phyloP scores from a whole-genome alignment of 1,284 basidiomycete genomes.

The Marasmius tenuissimus region DNA sequence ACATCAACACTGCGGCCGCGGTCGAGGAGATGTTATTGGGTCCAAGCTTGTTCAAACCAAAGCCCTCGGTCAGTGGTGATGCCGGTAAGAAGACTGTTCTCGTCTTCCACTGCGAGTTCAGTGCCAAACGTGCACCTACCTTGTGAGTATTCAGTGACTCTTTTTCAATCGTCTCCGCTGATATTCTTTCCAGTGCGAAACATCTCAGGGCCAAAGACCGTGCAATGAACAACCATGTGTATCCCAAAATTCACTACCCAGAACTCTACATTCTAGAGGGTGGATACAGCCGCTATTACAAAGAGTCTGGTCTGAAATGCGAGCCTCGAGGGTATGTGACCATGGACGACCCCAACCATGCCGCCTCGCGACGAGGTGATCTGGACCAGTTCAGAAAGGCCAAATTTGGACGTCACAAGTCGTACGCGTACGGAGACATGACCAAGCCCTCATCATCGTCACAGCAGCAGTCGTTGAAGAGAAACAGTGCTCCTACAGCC shows the following conservation, averaged over 20 bases:
- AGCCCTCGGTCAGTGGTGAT: conserved; percentile 82
- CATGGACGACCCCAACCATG: conserved; percentile 93
- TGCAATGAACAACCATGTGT: conserved; percentile 81
- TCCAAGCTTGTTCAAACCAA: conserved; percentile 56
- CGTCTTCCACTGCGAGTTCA: conserved; percentile 99
- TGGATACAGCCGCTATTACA: conserved; percentile 90
- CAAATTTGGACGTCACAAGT: conserved; percentile 84
- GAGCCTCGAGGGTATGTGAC: conserved; percentile 81
- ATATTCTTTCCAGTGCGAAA: conserved; percentile 66
- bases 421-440: conserved; percentile 83
- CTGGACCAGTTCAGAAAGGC: conserved; percentile 90
- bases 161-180: conserved; percentile 8
- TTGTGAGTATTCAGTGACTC: conserved; percentile 62
- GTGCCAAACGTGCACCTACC: conserved; percentile 91
- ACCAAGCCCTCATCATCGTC: conserved; percentile 34
- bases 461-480: conserved; percentile 48
- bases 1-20: conserved; percentile 82
- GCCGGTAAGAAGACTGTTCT: conserved; percentile 76
- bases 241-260: conserved; percentile 94
- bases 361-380: conserved; percentile 78
- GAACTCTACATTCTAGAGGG: conserved; percentile 98
- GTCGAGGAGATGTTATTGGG: conserved; percentile 84
- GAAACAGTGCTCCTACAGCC: conserved; percentile 58
- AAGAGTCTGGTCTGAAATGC: conserved; percentile 67
- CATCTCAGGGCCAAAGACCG: conserved; percentile 91